Conservation (phyloP, 768 basidiomycete genomes). For the Cubamyces lactineus region DNA sequence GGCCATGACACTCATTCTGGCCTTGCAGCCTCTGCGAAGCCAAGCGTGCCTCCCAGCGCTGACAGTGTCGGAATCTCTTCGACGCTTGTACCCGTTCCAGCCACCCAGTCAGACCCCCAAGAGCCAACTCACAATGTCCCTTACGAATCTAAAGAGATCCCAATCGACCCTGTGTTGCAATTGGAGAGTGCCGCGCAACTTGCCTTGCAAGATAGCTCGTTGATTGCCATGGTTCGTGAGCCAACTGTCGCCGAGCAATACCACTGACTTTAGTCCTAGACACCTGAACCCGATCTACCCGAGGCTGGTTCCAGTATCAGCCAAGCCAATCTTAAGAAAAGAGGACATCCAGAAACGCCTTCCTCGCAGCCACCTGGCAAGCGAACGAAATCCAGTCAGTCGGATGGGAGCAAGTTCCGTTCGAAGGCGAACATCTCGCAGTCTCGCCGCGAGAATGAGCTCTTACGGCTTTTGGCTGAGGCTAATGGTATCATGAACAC, state of each 20-base stretch:
- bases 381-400: conserved; percentile 18
- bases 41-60: no score
- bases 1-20: no score
- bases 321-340: conserved; percentile 10
- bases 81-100: no score
- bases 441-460: conserved; percentile 79
- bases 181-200: not conserved
- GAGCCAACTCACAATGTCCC: not conserved
- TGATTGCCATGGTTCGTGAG: conserved; percentile 20
- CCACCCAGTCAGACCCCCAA: no score
- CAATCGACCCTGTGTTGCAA: conserved; percentile 10
- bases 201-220: not conserved
- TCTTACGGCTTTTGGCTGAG: conserved; percentile 65
- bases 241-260: not conserved
- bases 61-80: no score
- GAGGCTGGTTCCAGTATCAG: not conserved
- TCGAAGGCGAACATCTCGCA: conserved; percentile 72
- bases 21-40: no score
- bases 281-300: conserved; percentile 11
- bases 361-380: conserved; percentile 18
- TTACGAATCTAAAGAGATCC: not conserved
- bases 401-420: conserved; percentile 20
- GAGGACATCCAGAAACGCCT: conserved; percentile 14
- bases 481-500: conserved; percentile 70
- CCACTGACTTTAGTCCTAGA: not conserved